Conservation (phyloP, 2,329 filamentous ascomycete species). For the Xylariaceae sp. region DNA sequence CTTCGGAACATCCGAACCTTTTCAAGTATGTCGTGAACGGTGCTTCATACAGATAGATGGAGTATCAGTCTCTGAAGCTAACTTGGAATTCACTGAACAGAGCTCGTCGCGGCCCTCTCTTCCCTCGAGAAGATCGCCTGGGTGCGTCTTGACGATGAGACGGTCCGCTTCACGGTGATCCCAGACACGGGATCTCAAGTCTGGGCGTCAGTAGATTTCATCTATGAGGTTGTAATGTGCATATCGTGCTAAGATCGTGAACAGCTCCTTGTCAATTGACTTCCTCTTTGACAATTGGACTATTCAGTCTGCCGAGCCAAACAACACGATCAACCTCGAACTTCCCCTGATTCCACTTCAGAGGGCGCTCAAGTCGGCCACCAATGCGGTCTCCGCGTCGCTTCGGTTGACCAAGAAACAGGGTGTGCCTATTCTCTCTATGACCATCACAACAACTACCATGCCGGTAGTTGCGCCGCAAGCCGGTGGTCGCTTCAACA, state of each 20-base stretch:
- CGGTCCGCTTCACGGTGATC: constrained; percentile 90
- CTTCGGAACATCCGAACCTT: constrained; percentile 63
- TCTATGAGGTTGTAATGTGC: neutral
- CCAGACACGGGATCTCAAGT: constrained; percentile 93
- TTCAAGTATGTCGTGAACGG: constrained; percentile 44
- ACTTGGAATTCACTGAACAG: constrained; percentile 34
- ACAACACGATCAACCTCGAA: constrained; percentile 94
- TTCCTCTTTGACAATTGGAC: constrained; percentile 83
- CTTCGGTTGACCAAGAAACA: constrained; percentile 92
- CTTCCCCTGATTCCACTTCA: constrained; percentile 83
- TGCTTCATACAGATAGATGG: neutral
- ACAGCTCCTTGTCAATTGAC: constrained; percentile 60
- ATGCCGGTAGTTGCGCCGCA: constrained; percentile 44
- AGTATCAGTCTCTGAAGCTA: constrained; percentile 1
- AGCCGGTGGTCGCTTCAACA: constrained; percentile 32
- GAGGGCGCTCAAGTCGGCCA: constrained; percentile 83
- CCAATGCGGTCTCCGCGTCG: constrained; percentile 73
- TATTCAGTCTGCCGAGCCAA: constrained; percentile 74
- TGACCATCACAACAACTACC: constrained; percentile 81
- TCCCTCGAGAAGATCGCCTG: constrained; percentile 78
- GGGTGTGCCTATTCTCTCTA: constrained; percentile 74
- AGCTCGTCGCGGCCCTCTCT: constrained; percentile 58
- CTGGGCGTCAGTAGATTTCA: constrained; percentile 67
- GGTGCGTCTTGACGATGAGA: constrained; percentile 82
- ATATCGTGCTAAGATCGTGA: constrained; percentile 2